A percentile compares a stretch with the other conserved stretches of the same genome.
Conservation (phyloP, 306 rosid genomes). For the Malus asiatica region DNA sequence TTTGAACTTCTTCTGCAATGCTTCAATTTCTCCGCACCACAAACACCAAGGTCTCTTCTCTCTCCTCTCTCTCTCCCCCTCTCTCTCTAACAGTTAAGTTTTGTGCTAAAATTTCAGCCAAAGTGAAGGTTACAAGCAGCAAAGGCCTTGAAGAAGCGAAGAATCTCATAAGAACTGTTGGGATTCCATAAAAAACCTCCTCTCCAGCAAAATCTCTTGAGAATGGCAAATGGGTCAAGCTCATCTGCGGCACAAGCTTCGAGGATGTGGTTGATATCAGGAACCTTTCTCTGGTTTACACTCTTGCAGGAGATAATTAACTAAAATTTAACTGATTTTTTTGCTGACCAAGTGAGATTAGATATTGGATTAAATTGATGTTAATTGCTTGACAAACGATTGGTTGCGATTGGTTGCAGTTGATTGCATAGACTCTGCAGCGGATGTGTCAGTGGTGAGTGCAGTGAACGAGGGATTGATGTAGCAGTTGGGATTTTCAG, state of each 20-base stretch:
- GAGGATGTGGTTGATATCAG: constrained; percentile 90
- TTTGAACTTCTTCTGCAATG: constrained; percentile 17
- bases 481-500: constrained; percentile 47
- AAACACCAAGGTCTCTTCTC: constrained; percentile 20
- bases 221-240: constrained; percentile 57
- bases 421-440: constrained; percentile 97
- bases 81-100: background rate
- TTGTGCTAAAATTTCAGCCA: constrained; percentile 9
- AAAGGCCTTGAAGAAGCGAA: constrained; percentile 26
- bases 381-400: no score
- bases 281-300: constrained; percentile 82
- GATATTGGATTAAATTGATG: background rate
- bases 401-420: constrained; percentile 33
- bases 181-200: constrained; percentile 32
- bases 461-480: constrained; percentile 86
- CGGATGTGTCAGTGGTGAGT: constrained; percentile 72
- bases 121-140: constrained; percentile 6
- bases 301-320: constrained; percentile 82
- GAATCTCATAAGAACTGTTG: constrained; percentile 28
- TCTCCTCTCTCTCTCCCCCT: background rate
- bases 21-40: constrained; percentile 17
- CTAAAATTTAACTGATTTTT: background rate
- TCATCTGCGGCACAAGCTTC: constrained; percentile 72
- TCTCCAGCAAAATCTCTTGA: constrained; percentile 49
- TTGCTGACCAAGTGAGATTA: background rate